Evolutionary conservation across 2,329 filamentous ascomycete genomes (phyloP), one percentile per base, ranked within the genome.

Genomic region (Apiospora koreana): DNA sequence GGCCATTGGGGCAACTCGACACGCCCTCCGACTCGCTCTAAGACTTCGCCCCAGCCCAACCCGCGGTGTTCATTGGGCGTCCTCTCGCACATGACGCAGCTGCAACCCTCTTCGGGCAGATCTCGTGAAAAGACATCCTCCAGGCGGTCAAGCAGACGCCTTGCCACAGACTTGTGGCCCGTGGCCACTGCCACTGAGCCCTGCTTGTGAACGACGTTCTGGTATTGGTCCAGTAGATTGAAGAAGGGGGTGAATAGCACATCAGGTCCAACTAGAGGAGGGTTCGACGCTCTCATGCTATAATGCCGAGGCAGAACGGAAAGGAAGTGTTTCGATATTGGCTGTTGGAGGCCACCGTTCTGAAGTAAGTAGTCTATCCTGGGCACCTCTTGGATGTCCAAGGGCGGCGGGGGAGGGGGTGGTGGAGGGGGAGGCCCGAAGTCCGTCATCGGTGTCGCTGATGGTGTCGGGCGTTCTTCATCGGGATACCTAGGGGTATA

Each of bases 91-190:
- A 98, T 93, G 69, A 96, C 85, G 80, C 95, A 98, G 58, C 86
- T 84, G 79, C 95, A 98, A n/a, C 92, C 90, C 76, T 97, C 91
- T 0, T 91, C 91, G 0, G 95, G 95, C 45, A 99, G 91, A 77
- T 98, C 95, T 71, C 96, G 88, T 2, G 94, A 95, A 81, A 99
- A 98, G 10, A 99, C 94, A 70, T 95, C 94, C 79, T 98, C 95
- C 4, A 99, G 86, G 46, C 96, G 90, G 81, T 99, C 95, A 6
- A 98, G 87, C 31, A 98, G 83, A 68, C 95, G 89, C 6, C 96
- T 91, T 3, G 96, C 96, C n/a, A 98, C 93, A 0, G 95, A 98
- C 69, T 94, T 91, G 80, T 98, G 97, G 7, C 96, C 96, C 0
- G 95, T 98, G 21, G 96, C 96, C 1, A 98, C 96, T 2, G 96